Conservation (phyloP, 345 rosid genomes). For the Trapa incisa region DNA sequence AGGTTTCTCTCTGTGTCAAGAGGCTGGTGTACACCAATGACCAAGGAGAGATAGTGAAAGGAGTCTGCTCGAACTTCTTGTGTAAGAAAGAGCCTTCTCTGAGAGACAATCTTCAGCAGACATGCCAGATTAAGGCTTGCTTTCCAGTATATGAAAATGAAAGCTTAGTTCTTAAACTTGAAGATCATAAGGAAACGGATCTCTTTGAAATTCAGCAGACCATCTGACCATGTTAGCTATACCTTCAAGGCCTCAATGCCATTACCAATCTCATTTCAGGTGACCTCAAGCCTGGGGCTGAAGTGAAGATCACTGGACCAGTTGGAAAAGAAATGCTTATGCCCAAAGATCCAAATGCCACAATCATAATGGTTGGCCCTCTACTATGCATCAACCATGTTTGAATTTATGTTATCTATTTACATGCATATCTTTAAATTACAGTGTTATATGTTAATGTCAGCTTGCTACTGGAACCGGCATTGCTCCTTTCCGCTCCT, state of each 20-base stretch:
- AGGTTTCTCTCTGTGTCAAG: conserved; percentile 96
- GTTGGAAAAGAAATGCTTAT: conserved; percentile 97
- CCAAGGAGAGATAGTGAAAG: conserved; percentile 70
- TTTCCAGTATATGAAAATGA: neutral
- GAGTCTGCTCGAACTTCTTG: conserved; percentile 98
- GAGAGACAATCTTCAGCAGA: neutral
- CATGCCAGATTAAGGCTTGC: neutral
- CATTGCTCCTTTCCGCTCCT: conserved; percentile 84
- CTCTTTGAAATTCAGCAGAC: neutral
- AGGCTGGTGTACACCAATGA: conserved; percentile 89
- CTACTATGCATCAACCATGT: neutral
- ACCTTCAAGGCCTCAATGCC: neutral
- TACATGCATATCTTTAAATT: neutral
- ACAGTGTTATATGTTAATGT: conserved; percentile 8
- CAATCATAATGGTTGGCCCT: conserved; percentile 53
- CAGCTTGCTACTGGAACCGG: conserved; percentile 94
- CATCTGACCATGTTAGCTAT: neutral
- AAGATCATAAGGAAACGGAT: neutral
- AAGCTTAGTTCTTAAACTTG: neutral
- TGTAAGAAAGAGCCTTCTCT: conserved; percentile 40
- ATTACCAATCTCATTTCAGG: conserved; percentile 24
- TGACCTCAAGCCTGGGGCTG: conserved; percentile 81
- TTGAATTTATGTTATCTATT: neutral
- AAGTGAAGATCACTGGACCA: conserved; percentile 80
- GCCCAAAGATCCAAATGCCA: conserved; percentile 97